These are phyloP conservation scores for Podaxis carcinomalis DNA, from an alignment of 768 basidiomycete genomes.

Conservation along the genomic window DNA sequence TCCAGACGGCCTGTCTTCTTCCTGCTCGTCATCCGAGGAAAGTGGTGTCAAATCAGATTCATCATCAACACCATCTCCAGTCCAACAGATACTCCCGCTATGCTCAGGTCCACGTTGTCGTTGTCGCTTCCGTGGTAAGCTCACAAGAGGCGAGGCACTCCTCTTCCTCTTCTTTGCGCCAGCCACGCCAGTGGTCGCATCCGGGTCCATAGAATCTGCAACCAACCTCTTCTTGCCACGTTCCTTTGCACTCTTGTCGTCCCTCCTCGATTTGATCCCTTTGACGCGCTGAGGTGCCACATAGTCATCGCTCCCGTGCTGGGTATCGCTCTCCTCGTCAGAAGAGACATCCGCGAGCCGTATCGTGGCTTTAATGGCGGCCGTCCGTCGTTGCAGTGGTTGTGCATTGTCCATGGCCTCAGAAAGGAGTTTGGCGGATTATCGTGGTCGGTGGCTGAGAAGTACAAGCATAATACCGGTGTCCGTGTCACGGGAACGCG, in stretches of 20 bases:
- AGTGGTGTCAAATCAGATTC: conserved; percentile 8
- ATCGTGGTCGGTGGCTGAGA: background rate
- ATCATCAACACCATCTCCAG: background rate
- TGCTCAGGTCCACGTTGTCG: background rate
- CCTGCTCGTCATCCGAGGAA: conserved; percentile 1
- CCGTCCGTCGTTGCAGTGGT: conserved; percentile 2
- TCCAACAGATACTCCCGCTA: background rate
- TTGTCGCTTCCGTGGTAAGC: background rate
- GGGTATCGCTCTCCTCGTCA: background rate
- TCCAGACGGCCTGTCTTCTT: background rate
- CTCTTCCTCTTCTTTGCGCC: background rate
- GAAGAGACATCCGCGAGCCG: conserved; percentile 6
- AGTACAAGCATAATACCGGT: background rate
- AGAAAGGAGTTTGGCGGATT: background rate
- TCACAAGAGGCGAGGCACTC: background rate
- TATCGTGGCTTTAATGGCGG: conserved; percentile 5
- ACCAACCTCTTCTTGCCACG: background rate
- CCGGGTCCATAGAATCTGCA: background rate
- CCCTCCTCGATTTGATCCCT: background rate
- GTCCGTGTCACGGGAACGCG: conserved; percentile 6
- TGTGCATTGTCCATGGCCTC: background rate
- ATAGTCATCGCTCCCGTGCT: background rate
- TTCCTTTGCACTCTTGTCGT: background rate
- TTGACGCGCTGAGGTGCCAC: background rate
- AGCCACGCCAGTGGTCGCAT: background rate